Conservation (phyloP, 2,329 filamentous ascomycete species). For the Tolypocladium ovalisporum region DNA sequence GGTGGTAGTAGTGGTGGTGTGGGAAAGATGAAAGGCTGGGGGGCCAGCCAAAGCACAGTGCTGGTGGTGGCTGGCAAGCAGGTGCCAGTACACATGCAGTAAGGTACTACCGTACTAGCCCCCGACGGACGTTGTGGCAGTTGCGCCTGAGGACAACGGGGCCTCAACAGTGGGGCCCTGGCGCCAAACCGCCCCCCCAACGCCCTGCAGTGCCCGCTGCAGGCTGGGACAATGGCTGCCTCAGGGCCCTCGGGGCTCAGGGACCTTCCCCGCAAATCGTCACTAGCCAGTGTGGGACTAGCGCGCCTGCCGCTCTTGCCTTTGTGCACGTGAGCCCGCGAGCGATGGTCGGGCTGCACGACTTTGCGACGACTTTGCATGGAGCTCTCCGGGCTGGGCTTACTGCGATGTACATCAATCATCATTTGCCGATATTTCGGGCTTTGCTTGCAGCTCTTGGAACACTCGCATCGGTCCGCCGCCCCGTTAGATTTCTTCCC, state of each 20-base stretch:
- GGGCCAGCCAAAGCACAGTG: conserved; percentile 9
- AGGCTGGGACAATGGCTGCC: neutral
- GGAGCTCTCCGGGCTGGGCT: neutral
- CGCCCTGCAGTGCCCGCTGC: neutral
- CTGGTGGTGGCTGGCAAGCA: conserved; percentile 14
- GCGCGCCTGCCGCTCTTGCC: neutral
- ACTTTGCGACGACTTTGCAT: neutral
- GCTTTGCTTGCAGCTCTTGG: neutral
- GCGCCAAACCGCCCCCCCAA: neutral
- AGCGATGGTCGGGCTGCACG: neutral
- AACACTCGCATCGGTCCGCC: neutral
- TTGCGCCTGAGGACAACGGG: neutral
- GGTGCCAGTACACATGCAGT: no score
- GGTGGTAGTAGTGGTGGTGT: conserved; percentile 11
- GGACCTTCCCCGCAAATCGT: neutral
- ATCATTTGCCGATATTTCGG: neutral
- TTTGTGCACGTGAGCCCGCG: neutral
- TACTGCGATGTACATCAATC: no score
- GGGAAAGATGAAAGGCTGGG: conserved; percentile 19
- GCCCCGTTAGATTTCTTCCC: neutral
- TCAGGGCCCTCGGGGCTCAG: neutral
- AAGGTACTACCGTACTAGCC: no score
- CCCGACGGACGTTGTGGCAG: neutral
- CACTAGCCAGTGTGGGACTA: neutral
- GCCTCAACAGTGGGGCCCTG: neutral